A percentile compares a stretch with the other conserved stretches of the same genome.
Conservation (phyloP, 352 stramenopile genomes). For the Pythium aristosporum region DNA sequence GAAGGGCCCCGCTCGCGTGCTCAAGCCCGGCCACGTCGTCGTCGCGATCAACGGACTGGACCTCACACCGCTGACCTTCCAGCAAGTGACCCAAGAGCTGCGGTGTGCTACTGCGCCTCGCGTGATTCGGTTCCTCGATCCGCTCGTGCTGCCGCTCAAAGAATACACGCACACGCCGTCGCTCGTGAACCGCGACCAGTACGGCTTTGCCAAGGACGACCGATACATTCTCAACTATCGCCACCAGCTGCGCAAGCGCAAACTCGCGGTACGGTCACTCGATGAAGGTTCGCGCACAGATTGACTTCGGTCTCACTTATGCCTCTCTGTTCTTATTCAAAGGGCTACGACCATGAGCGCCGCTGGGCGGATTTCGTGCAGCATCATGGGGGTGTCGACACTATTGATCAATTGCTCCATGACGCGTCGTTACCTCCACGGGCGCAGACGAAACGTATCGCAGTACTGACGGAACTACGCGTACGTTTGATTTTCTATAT, state of each 20-base stretch:
- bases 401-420: constrained; percentile 33
- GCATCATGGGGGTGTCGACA: constrained; percentile 34
- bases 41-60: constrained; percentile 51
- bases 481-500: constrained; percentile 9
- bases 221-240: constrained; percentile 52
- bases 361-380: constrained; percentile 47
- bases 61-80: constrained; percentile 35
- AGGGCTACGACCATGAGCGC: constrained; percentile 46
- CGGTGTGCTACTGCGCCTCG: constrained; percentile 25
- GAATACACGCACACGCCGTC: constrained; percentile 30
- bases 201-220: constrained; percentile 63
- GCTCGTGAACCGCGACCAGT: constrained; percentile 56
- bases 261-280: constrained; percentile 29
- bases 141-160: constrained; percentile 35
- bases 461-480: constrained; percentile 18
- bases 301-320: neutral
- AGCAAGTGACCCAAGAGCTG: constrained; percentile 34
- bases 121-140: constrained; percentile 51
- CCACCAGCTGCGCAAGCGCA: constrained; percentile 38
- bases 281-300: neutral
- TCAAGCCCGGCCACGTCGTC: constrained; percentile 43
- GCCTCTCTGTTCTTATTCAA: neutral
- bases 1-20: neutral
- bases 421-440: constrained; percentile 4
- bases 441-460: constrained; percentile 5